A percentile compares a stretch with the other conserved stretches of the same genome.
These are phyloP conservation scores for Cladorrhinum sp. DNA, from an alignment of 2,329 filamentous ascomycete genomes.

Conservation along the genomic window DNA sequence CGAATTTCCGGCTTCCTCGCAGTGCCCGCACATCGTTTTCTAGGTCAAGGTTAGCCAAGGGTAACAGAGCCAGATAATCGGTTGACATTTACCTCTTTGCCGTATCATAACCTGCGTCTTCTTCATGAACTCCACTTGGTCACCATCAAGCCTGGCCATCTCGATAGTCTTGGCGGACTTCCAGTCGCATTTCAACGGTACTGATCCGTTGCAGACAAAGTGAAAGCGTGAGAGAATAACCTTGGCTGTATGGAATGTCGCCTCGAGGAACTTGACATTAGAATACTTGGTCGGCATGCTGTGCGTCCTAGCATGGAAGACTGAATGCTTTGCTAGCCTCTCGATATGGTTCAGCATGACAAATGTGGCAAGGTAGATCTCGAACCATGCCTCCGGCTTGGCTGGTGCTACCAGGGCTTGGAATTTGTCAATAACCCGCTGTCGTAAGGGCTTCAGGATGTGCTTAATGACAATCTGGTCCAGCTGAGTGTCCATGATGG, in stretches of 20 bases:
- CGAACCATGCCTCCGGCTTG: conserved; percentile 25
- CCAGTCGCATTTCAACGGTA: conserved; percentile 24
- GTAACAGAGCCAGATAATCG: not conserved
- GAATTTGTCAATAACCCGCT: conserved; percentile 19
- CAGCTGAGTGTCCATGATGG: conserved; percentile 27
- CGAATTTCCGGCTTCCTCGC: conserved; percentile 18
- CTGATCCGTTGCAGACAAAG: conserved; percentile 26
- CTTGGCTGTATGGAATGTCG: conserved; percentile 25
- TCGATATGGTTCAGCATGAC: conserved; percentile 27
- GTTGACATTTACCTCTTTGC: conserved; percentile 13
- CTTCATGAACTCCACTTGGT: conserved; percentile 23
- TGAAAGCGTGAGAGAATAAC: conserved; percentile 27
- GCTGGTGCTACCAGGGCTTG: conserved; percentile 19
- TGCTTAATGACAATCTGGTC: conserved; percentile 25
- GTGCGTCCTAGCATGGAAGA: conserved; percentile 21
- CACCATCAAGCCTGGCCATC: conserved; percentile 20
- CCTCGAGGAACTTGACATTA: conserved; percentile 25
- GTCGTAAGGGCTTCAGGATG: conserved; percentile 20
- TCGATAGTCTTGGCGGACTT: conserved; percentile 10
- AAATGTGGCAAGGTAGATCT: conserved; percentile 25
- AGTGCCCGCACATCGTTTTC: conserved; percentile 16
- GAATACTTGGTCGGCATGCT: conserved; percentile 26
- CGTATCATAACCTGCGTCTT: conserved; percentile 18
- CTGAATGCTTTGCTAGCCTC: conserved; percentile 24
- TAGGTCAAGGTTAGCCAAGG: conserved; percentile 1